Evolutionary conservation across 768 basidiomycete species (phyloP), one percentile per base, ranked within the genome.

Genomic region (Austroboletus eburneus): DNA sequence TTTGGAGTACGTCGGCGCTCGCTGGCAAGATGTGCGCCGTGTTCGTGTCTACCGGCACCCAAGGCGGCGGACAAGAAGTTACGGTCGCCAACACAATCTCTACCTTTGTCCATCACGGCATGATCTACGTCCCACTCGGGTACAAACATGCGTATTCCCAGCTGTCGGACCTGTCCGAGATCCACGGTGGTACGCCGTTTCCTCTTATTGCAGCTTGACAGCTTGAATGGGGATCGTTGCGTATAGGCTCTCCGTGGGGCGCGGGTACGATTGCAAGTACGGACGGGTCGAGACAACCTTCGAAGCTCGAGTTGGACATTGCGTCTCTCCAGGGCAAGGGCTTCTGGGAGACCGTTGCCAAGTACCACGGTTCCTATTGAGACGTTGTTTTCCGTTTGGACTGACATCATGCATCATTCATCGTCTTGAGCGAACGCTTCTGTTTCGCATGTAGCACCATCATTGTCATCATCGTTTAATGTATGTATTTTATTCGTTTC

Each of bases 191-290:
- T 72, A 51, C 60, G 71, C 61, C 22, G 16, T 17, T 35, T n/a
- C 18, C 34, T 45, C 40, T 30, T 30, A 37, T 18, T 13, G 37
- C n/a, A 4, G 14, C 5, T 39, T 22, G 14, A n/a, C n/a, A n/a
- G n/a, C n/a, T n/a, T n/a, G n/a, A n/a, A n/a, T n/a, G n/a, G n/a
- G n/a, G n/a, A n/a, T n/a, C n/a, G n/a, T n/a, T 10, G 25, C 25
- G 13, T 32, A 2, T 38, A 83, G 86, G 87, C 37, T 83, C 84
- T 17, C 77, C 90, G 1, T 93, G 83, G 79, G 90, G 90, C 53
- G 81, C 86, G n/a, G 87, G 85, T 38, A 85, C 85, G 25, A 71
- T 78, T 55, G 72, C 83, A 12, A 73, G 70, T 36, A 58, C 66
- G 9, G 73, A 76, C 49, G 83, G 81, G 22, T 69, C 76, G 14